Evolutionary conservation across 495 filamentous ascomycete species (phyloP).

Genomic region (Aspergillus kassunensis): DNA sequence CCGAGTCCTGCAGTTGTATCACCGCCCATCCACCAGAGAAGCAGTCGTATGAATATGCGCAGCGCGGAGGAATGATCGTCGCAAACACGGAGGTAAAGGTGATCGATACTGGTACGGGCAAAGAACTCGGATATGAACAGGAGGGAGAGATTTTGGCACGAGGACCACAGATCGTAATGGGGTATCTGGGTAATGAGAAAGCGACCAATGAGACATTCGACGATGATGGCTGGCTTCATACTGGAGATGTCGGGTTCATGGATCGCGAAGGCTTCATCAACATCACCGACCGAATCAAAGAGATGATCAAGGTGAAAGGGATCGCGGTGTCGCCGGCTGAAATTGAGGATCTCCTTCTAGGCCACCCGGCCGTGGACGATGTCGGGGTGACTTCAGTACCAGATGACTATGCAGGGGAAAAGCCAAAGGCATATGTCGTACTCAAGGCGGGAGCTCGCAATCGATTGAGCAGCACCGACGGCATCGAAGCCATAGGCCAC

Average conservation of each 20-base stretch:
- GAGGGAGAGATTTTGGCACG: slow-evolving; percentile 59
- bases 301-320: slow-evolving; percentile 74
- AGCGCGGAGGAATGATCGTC: slow-evolving; percentile 57
- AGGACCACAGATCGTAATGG: slow-evolving; percentile 55
- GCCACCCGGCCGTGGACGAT: slow-evolving; percentile 56
- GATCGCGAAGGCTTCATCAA: slow-evolving; percentile 51
- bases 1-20: slow-evolving; percentile 61
- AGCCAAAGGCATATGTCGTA: slow-evolving; percentile 61
- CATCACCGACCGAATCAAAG: slow-evolving; percentile 68
- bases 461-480: neutral
- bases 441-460: slow-evolving; percentile 29
- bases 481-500: slow-evolving; percentile 23
- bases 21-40: slow-evolving; percentile 52
- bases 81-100: slow-evolving; percentile 61
- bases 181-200: slow-evolving; percentile 51
- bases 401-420: slow-evolving; percentile 60
- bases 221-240: slow-evolving; percentile 57
- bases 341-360: slow-evolving; percentile 60
- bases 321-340: slow-evolving; percentile 68
- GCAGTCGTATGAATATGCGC: slow-evolving; percentile 53
- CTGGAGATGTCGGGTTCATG: slow-evolving; percentile 62
- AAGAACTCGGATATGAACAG: slow-evolving; percentile 42
- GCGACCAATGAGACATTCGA: slow-evolving; percentile 60
- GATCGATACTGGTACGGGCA: slow-evolving; percentile 43
- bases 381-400: slow-evolving; percentile 53